Percentiles rank a stretch among this genome's conserved stretches.
phyloP scores from a whole-genome alignment of 2,329 filamentous ascomycete genomes.

The Fusarium sp. region DNA sequence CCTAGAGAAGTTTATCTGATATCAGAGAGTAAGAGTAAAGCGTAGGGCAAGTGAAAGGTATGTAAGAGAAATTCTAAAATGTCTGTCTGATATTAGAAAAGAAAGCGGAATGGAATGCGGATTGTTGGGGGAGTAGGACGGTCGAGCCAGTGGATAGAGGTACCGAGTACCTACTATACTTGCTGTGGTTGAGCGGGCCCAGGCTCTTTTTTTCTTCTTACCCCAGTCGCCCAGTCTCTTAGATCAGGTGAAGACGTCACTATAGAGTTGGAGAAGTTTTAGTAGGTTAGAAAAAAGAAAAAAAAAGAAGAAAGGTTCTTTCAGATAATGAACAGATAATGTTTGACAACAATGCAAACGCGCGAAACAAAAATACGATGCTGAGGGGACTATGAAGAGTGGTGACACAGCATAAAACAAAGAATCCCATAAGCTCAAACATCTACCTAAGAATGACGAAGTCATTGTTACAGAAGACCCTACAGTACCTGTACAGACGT shows the following conservation, averaged over 20 bases:
- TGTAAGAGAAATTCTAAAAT: slow-evolving; percentile 14
- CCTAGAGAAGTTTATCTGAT: slow-evolving; percentile 26
- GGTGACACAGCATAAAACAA: neutral
- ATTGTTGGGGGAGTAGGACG: slow-evolving; percentile 33
- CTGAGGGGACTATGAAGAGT: neutral
- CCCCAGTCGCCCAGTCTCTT: slow-evolving; percentile 17
- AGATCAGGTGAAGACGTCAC: slow-evolving; percentile 38
- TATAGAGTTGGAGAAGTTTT: slow-evolving; percentile 9
- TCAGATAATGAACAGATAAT: neutral
- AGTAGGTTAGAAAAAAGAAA: neutral
- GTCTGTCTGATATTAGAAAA: slow-evolving; percentile 10
- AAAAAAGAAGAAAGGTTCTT: neutral
- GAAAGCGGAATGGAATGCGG: slow-evolving; percentile 33
- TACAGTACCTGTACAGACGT: slow-evolving; percentile 1
- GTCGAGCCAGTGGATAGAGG: slow-evolving; percentile 19
- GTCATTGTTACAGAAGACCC: slow-evolving; percentile 16
- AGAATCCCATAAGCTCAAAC: slow-evolving; percentile 1
- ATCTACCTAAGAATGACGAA: slow-evolving; percentile 34
- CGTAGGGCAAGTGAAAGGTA: slow-evolving; percentile 16
- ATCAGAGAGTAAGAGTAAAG: slow-evolving; percentile 2
- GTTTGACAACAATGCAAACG: neutral
- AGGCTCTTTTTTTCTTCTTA: slow-evolving; percentile 16
- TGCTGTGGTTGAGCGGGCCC: slow-evolving; percentile 28
- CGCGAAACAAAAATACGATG: neutral
- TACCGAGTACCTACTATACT: slow-evolving; percentile 30